phyloP scores from a whole-genome alignment of 2,329 filamentous ascomycete genomes.

The Fusarium gaditjirri region DNA sequence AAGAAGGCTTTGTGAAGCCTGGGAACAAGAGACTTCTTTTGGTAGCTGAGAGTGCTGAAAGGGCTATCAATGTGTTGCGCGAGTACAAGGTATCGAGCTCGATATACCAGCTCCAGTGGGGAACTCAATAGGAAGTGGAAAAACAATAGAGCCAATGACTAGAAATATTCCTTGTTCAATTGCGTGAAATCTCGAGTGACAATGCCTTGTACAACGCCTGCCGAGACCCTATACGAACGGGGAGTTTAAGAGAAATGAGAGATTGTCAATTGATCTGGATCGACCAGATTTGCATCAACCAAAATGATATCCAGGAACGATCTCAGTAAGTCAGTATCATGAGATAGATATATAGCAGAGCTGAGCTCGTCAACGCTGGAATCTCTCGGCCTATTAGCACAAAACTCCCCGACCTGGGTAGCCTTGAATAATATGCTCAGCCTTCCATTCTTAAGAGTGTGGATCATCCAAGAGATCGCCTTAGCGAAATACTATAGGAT shows the following conservation, averaged over 20 bases:
- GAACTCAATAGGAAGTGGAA: too few species aligned
- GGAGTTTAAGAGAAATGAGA: fast-evolving
- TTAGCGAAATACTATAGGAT: too few species aligned
- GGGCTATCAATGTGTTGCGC: constrained; percentile 75
- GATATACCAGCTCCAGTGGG: constrained; percentile 78
- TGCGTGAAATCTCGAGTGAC: too few species aligned
- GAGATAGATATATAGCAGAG: neutral
- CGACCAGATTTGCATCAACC: neutral
- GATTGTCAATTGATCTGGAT: neutral
- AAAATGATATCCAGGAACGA: neutral
- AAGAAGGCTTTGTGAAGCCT: constrained; percentile 78
- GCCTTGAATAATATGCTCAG: too few species aligned
- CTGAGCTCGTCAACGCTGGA: neutral
- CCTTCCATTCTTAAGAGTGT: too few species aligned
- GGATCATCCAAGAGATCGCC: too few species aligned
- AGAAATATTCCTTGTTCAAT: too few species aligned
- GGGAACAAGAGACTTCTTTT: constrained; percentile 80
- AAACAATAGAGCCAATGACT: too few species aligned
- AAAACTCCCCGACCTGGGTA: too few species aligned
- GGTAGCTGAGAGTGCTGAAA: constrained; percentile 76
- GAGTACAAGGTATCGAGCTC: constrained; percentile 81
- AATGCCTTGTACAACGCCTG: too few species aligned
- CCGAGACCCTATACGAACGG: too few species aligned
- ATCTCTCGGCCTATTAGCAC: too few species aligned
- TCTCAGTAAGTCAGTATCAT: neutral